These are phyloP conservation scores for Colletotrichum sp. DNA, from an alignment of 2,329 filamentous ascomycete species.

Conservation along the genomic window DNA sequence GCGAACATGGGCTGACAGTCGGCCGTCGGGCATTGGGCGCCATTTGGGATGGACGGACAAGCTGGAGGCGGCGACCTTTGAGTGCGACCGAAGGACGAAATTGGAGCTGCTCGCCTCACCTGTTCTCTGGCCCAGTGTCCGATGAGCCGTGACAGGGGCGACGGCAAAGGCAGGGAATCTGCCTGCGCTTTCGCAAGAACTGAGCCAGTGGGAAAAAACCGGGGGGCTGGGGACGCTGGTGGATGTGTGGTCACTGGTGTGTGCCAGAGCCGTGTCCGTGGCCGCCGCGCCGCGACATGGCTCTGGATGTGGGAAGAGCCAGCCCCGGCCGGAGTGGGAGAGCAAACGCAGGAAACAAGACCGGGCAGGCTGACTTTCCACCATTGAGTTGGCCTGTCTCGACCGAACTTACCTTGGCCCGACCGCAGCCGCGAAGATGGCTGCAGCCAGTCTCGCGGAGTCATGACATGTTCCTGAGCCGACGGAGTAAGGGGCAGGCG, in stretches of 20 bases:
- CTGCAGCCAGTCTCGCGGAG: neutral
- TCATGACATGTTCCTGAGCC: neutral
- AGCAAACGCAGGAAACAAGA: neutral
- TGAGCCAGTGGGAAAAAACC: neutral
- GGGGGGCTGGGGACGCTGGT: constrained; percentile 11
- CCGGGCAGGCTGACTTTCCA: neutral
- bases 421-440: neutral
- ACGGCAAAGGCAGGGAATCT: neutral
- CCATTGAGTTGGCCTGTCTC: neutral
- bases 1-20: constrained; percentile 3
- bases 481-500: neutral
- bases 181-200: constrained; percentile 1
- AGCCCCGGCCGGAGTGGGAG: neutral
- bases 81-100: neutral
- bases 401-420: neutral
- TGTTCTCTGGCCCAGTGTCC: neutral
- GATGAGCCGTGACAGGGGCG: constrained; percentile 10
- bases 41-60: neutral
- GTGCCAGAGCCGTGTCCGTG: neutral
- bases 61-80: neutral
- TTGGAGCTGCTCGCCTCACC: constrained; percentile 11
- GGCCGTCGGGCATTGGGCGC: neutral
- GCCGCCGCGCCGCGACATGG: neutral
- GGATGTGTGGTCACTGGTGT: neutral
- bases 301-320: neutral